These are phyloP conservation scores for Leccinum discolor DNA, from an alignment of 1,284 basidiomycete genomes.

Conservation along the genomic window DNA sequence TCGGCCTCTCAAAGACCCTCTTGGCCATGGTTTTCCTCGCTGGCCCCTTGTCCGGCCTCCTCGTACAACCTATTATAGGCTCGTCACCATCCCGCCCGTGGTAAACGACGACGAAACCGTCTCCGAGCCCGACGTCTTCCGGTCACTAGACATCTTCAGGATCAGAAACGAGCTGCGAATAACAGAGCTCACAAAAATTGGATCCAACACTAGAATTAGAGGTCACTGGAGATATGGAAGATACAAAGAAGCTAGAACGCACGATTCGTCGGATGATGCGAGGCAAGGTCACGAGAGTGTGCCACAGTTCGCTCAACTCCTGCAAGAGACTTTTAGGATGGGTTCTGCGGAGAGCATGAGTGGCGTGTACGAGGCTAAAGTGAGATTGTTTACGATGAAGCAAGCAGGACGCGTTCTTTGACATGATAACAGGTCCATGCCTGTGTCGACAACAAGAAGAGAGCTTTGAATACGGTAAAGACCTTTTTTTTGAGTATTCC, in stretches of 20 bases:
- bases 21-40: constrained; percentile 95
- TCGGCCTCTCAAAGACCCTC: constrained; percentile 85
- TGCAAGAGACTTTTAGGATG: constrained; percentile 43
- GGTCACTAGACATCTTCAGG: constrained; percentile 41
- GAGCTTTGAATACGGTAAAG: constrained; percentile 56
- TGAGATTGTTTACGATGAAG: constrained; percentile 36
- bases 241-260: constrained; percentile 32
- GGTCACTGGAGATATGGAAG: constrained; percentile 9
- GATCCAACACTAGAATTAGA: constrained; percentile 56
- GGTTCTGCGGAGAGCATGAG: constrained; percentile 16
- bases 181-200: constrained; percentile 82
- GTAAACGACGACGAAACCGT: no score
- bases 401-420: constrained; percentile 76
- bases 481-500: constrained; percentile 83
- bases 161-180: not conserved
- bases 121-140: no score
- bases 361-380: constrained; percentile 7
- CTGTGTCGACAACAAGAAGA: constrained; percentile 57
- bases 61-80: constrained; percentile 92
- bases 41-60: constrained; percentile 88
- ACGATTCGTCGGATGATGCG: constrained; percentile 80
- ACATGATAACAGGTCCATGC: constrained; percentile 64
- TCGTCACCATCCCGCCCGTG: constrained; percentile 3
- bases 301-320: constrained; percentile 68
- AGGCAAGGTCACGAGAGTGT: constrained; percentile 70